Conservation (phyloP, 1,139 yeast species). For the Yamadazyma buinensis region DNA sequence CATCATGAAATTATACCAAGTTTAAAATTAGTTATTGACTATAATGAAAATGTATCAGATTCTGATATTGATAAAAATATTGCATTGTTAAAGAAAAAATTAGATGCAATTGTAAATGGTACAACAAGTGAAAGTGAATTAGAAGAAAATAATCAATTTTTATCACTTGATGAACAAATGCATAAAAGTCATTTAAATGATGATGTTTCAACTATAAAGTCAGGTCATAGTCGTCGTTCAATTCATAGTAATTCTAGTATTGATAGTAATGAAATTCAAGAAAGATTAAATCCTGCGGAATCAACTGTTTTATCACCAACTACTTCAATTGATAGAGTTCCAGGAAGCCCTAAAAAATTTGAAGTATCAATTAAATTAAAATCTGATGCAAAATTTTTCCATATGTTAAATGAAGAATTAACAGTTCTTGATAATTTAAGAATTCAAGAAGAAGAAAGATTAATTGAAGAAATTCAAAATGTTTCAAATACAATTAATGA, state of each 20-base stretch:
- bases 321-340: constrained; percentile 9
- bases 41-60: constrained; percentile 27
- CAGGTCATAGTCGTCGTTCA: neutral
- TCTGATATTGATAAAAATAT: constrained; percentile 37
- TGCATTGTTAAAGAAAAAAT: constrained; percentile 26
- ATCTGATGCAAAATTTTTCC: constrained; percentile 52
- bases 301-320: constrained; percentile 5
- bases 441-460: constrained; percentile 39
- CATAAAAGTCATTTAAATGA: neutral
- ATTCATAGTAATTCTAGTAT: neutral
- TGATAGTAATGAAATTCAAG: neutral
- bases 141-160: neutral
- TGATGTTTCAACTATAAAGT: neutral
- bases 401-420: constrained; percentile 55
- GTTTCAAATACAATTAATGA: constrained; percentile 38
- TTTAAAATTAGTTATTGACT: constrained; percentile 37
- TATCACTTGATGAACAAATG: neutral
- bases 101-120: constrained; percentile 26
- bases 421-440: constrained; percentile 47
- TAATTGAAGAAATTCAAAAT: constrained; percentile 40
- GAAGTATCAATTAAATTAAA: constrained; percentile 38
- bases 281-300: neutral
- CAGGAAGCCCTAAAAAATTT: constrained; percentile 11
- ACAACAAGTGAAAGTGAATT: constrained; percentile 13
- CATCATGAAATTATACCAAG: constrained; percentile 28